phyloP scores from a whole-genome alignment of 495 filamentous ascomycete genomes.

The Letharia lupina region DNA sequence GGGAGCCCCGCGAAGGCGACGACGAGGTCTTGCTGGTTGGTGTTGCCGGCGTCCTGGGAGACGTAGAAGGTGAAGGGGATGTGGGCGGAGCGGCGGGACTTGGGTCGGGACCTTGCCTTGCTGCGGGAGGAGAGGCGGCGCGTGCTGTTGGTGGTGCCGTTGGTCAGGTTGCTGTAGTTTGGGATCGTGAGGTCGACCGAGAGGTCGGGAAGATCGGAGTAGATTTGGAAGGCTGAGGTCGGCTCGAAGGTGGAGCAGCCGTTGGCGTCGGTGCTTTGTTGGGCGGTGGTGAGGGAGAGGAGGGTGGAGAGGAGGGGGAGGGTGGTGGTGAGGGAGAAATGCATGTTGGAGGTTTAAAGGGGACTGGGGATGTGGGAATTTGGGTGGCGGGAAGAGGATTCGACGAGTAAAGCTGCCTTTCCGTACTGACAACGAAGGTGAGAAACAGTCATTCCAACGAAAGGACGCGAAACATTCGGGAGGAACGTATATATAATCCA shows the following conservation, averaged over 20 bases:
- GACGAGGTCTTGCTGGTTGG: slow-evolving; percentile 11
- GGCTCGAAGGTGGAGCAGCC: not conserved
- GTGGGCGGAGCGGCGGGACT: not conserved
- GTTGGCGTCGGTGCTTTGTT: not conserved
- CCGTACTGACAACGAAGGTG: not conserved
- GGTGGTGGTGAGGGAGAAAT: not conserved
- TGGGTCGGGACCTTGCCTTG: no score
- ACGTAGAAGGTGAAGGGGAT: slow-evolving; percentile 5
- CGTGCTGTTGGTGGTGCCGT: not conserved
- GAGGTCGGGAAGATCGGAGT: not conserved
- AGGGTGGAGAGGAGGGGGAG: not conserved
- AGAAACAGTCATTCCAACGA: not conserved
- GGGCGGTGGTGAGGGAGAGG: not conserved
- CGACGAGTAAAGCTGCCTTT: not conserved
- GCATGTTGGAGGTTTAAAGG: not conserved
- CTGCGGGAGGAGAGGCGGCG: not conserved
- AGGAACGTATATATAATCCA: not conserved
- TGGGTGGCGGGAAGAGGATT: not conserved
- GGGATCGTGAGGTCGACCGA: not conserved
- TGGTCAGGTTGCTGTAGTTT: not conserved
- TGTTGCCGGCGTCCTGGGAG: not conserved
- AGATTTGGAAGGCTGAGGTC: not conserved
- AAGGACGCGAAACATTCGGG: not conserved
- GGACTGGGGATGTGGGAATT: not conserved
- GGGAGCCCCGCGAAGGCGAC: slow-evolving; percentile 13